Percentiles rank a stretch among this genome's conserved stretches.
Conservation (phyloP, 768 basidiomycete species). For the Imleria badia region DNA sequence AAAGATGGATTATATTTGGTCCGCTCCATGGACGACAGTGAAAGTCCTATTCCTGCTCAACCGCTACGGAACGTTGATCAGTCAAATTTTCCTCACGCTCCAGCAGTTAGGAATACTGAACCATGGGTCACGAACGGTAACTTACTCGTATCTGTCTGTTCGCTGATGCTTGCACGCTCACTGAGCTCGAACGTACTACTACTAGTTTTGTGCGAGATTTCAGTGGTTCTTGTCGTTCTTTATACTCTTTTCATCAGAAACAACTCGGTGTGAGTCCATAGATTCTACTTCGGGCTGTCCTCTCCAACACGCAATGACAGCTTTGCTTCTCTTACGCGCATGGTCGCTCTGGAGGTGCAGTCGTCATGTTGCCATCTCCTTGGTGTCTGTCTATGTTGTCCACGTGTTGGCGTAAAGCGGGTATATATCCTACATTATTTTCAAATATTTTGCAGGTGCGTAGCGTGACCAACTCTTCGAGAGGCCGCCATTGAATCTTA, state of each 20-base stretch:
- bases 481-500: neutral
- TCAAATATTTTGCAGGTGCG: neutral
- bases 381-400: slow-evolving; percentile 9
- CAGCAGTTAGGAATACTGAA: slow-evolving; percentile 15
- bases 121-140: slow-evolving; percentile 11
- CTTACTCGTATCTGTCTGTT: neutral
- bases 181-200: neutral
- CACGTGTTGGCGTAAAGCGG: slow-evolving; percentile 7
- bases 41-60: slow-evolving; percentile 20
- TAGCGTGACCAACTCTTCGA: neutral
- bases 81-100: slow-evolving; percentile 7
- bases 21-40: slow-evolving; percentile 6
- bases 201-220: slow-evolving; percentile 15
- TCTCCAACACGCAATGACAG: slow-evolving; percentile 1
- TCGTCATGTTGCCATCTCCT: neutral
- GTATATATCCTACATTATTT: neutral
- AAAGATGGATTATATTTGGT: slow-evolving; percentile 13
- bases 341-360: slow-evolving; percentile 21
- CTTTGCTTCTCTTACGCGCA: slow-evolving; percentile 19
- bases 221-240: neutral
- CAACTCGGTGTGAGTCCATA: slow-evolving; percentile 13
- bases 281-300: neutral
- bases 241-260: slow-evolving; percentile 5
- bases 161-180: too few species aligned
- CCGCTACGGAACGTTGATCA: slow-evolving; percentile 16